These are phyloP conservation scores for Trametes villosa DNA, from an alignment of 768 basidiomycete species.

Conservation along the genomic window DNA sequence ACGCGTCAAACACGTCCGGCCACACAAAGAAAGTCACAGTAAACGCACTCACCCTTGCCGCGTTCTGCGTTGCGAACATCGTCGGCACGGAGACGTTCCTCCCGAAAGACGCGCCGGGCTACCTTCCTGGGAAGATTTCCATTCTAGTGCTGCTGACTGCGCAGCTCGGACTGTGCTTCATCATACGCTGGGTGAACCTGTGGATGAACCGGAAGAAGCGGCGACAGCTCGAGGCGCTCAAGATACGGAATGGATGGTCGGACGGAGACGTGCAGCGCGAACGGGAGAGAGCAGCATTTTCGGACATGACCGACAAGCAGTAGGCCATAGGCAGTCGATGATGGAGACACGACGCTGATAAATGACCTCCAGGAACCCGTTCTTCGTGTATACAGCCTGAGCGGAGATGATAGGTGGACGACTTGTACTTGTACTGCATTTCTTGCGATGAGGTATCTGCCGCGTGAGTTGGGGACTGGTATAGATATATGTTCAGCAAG, in stretches of 20 bases:
- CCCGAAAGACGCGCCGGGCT: constrained; percentile 61
- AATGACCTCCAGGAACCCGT: constrained; percentile 49
- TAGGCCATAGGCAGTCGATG: constrained; percentile 36
- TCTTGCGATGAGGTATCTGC: no score
- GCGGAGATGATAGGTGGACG: not conserved
- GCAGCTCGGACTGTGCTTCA: constrained; percentile 51
- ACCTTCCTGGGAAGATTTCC: constrained; percentile 69
- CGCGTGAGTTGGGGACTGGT: no score
- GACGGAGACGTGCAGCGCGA: constrained; percentile 60
- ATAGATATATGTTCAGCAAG: no score
- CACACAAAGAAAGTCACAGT: constrained; percentile 72
- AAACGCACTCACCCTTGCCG: constrained; percentile 61
- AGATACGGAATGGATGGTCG: constrained; percentile 54
- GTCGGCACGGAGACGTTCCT: constrained; percentile 68
- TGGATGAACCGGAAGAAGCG: constrained; percentile 57
- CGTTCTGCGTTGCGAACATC: constrained; percentile 63
- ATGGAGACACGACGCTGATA: not conserved
- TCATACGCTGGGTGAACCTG: constrained; percentile 59
- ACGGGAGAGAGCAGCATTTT: constrained; percentile 62
- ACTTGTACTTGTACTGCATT: not conserved
- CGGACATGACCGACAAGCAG: constrained; percentile 68
- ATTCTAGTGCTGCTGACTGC: constrained; percentile 62
- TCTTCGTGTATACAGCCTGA: constrained; percentile 61
- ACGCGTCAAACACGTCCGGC: constrained; percentile 65
- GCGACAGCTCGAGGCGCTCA: constrained; percentile 46